Conservation (phyloP, 169 alveolate genomes). For the Plasmodium coatneyi region DNA sequence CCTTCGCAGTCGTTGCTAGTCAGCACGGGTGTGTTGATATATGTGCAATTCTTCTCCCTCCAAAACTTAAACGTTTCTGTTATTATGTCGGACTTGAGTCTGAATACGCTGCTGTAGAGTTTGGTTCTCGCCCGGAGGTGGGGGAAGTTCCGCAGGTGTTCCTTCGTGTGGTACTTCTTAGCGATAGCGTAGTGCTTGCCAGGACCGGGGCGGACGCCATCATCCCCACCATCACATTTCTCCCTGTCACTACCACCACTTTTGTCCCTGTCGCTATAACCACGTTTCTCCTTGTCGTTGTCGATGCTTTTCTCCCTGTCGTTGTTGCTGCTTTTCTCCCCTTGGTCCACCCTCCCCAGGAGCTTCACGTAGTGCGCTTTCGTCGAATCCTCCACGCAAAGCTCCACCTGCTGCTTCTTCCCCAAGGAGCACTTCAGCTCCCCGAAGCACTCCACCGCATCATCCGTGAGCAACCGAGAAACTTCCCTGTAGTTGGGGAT, state of each 20-base stretch:
- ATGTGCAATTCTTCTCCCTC: slow-evolving; percentile 91
- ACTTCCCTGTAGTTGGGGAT: slow-evolving; percentile 79
- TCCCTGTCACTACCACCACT: not conserved
- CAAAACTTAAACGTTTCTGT: slow-evolving; percentile 87
- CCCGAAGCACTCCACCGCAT: slow-evolving; percentile 86
- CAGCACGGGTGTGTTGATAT: slow-evolving; percentile 98
- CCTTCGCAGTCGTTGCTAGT: slow-evolving; percentile 99
- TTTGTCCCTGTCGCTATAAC: not conserved
- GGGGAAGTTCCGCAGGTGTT: slow-evolving; percentile 79
- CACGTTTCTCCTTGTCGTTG: too few relatives aligned
- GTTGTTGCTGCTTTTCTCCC: not conserved
- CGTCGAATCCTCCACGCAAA: slow-evolving; percentile 14
- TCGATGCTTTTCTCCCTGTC: too few relatives aligned
- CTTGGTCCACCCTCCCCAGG: slow-evolving; percentile 79
- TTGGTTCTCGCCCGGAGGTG: slow-evolving; percentile 85
- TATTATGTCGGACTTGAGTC: slow-evolving; percentile 89
- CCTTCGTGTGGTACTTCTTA: slow-evolving; percentile 81
- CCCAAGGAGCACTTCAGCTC: slow-evolving; percentile 73
- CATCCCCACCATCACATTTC: not conserved
- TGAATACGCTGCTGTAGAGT: slow-evolving; percentile 88
- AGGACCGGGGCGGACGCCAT: too few relatives aligned
- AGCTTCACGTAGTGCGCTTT: slow-evolving; percentile 84
- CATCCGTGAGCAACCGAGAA: slow-evolving; percentile 84
- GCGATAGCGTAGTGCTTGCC: slow-evolving; percentile 81
- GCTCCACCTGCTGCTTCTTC: slow-evolving; percentile 55